phyloP scores from a whole-genome alignment of 169 alveolate species.

The Plasmodium gallinaceum region DNA sequence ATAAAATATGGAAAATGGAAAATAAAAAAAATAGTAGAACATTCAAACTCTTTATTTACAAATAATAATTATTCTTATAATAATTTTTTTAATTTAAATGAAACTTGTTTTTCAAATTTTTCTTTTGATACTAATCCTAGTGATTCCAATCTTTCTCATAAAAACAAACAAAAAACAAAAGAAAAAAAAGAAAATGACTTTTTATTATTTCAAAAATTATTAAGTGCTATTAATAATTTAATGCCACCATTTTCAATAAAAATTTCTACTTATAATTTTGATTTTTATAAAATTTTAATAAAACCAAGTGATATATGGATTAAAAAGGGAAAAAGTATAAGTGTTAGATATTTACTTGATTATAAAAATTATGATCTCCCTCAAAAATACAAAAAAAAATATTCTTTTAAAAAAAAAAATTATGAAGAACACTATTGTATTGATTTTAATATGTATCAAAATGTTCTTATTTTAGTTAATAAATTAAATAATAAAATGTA shows the following conservation, averaged over 20 bases:
- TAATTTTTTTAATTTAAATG: not conserved
- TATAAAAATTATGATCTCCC: conserved; percentile 8
- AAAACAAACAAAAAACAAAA: not conserved
- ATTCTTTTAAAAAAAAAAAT: not conserved
- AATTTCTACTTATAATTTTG: conserved; percentile 43
- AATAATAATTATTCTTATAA: not conserved
- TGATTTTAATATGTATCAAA: conserved; percentile 10
- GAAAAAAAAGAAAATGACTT: conserved; percentile 33
- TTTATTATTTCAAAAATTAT: conserved; percentile 46
- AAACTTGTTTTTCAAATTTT: not conserved
- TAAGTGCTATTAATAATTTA: conserved; percentile 41
- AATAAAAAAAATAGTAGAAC: conserved; percentile 21
- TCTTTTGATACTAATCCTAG: not conserved
- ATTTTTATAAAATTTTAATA: conserved; percentile 36
- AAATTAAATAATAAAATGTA: conserved; percentile 17
- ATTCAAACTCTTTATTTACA: not conserved
- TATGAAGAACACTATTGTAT: not conserved
- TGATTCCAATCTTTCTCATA: not conserved
- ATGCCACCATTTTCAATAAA: conserved; percentile 74
- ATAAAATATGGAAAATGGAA: conserved; percentile 75
- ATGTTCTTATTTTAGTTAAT: conserved; percentile 18
- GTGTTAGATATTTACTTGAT: conserved; percentile 54
- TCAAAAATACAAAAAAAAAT: not conserved
- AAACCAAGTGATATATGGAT: conserved; percentile 77
- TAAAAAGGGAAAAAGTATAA: conserved; percentile 58